A percentile compares a stretch with the other conserved stretches of the same genome.
Evolutionary conservation across 169 alveolate genomes (phyloP).

Genomic region (Eimeria sp.): DNA sequence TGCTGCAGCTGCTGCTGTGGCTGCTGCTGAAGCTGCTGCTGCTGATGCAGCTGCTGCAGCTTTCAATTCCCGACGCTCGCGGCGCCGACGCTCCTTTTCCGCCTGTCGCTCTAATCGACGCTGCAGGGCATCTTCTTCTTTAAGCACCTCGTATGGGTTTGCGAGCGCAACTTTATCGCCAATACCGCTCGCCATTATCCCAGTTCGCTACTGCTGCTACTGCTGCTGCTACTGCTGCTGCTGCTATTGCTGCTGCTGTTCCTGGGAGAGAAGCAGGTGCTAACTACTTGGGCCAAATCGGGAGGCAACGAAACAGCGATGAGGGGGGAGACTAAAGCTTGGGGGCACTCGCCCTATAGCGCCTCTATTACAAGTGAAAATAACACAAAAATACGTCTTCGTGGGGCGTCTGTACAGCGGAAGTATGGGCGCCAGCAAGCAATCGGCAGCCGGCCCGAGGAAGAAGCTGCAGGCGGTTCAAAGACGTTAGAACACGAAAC

Average conservation of each 20-base stretch:
- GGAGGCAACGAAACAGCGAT: background rate
- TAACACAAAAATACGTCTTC: background rate
- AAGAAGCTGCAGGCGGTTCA: constrained; percentile 8
- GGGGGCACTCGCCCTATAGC: background rate
- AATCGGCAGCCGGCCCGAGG: constrained; percentile 10
- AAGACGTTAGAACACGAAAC: background rate
- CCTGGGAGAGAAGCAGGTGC: background rate
- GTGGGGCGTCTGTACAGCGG: constrained; percentile 3
- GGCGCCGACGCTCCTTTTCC: constrained; percentile 41
- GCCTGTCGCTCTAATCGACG: constrained; percentile 57
- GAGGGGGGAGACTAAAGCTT: background rate
- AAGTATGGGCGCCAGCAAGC: background rate
- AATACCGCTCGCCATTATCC: constrained; percentile 71
- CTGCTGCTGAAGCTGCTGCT: constrained; percentile 56
- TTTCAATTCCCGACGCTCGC: constrained; percentile 37
- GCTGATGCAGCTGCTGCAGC: constrained; percentile 59
- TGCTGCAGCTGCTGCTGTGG: constrained; percentile 58
- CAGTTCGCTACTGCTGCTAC: background rate
- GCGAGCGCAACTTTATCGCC: constrained; percentile 69
- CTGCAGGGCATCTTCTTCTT: constrained; percentile 71
- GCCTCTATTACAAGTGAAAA: background rate
- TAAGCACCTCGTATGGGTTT: constrained; percentile 62
- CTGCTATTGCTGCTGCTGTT: constrained; percentile 19
- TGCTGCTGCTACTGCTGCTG: constrained; percentile 4
- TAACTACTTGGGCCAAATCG: background rate